Conservation (phyloP, 75 land plant species). For the Cryptomeria japonica region DNA sequence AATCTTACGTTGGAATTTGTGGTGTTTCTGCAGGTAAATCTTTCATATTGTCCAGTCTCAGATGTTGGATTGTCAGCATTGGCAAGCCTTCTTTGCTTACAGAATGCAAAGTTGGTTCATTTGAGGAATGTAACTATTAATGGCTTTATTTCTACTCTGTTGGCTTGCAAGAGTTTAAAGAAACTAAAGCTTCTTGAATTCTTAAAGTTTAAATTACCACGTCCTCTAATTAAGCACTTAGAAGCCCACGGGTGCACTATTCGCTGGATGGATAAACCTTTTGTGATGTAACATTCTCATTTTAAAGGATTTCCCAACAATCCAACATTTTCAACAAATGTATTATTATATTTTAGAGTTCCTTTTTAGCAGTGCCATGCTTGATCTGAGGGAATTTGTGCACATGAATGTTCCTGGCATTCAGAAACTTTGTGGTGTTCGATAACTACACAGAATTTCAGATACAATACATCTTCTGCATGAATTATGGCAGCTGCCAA, state of each 20-base stretch:
- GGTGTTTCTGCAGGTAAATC: constrained; percentile 59
- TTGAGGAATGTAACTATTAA: constrained; percentile 57
- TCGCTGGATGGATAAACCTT: constrained; percentile 77
- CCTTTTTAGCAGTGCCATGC: not conserved
- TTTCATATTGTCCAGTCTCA: constrained; percentile 80
- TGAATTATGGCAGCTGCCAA: not conserved
- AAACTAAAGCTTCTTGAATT: constrained; percentile 75
- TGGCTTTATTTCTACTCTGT: constrained; percentile 65
- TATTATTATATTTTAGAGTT: not conserved
- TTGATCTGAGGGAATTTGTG: not conserved
- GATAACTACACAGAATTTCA: not conserved
- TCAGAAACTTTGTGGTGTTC: not conserved
- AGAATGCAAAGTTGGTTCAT: constrained; percentile 73
- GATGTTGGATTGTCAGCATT: constrained; percentile 78
- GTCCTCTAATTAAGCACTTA: constrained; percentile 48
- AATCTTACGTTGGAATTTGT: not conserved
- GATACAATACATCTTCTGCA: not conserved
- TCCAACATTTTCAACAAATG: not conserved
- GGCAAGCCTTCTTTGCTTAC: constrained; percentile 70
- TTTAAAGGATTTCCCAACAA: not conserved
- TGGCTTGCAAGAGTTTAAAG: constrained; percentile 71
- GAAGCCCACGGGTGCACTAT: constrained; percentile 78
- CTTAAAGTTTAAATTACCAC: constrained; percentile 46
- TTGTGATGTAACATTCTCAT: constrained; percentile 27
- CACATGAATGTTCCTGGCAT: not conserved